phyloP scores from a whole-genome alignment of 495 filamentous ascomycete species.

The Penicillium steckii region DNA sequence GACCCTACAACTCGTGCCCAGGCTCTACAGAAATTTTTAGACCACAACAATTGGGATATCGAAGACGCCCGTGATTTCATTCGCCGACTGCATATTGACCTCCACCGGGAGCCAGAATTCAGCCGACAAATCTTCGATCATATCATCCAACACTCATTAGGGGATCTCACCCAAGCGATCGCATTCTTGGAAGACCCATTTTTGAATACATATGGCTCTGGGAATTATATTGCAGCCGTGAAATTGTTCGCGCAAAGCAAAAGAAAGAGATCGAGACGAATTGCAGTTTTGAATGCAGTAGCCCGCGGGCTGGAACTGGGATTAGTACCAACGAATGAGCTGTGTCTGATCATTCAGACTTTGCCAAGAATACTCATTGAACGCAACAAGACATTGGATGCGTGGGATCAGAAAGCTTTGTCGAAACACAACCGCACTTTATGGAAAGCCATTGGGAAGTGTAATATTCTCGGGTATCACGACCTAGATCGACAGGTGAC shows the following conservation, averaged over 20 bases:
- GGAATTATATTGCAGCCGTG: conserved; percentile 36
- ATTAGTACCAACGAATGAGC: conserved; percentile 32
- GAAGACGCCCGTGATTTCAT: conserved; percentile 29
- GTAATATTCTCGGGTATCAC: conserved; percentile 34
- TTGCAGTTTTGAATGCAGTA: conserved; percentile 28
- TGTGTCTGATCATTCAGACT: conserved; percentile 29
- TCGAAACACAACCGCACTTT: conserved; percentile 26
- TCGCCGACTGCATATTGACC: conserved; percentile 31
- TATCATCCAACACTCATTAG: conserved; percentile 22
- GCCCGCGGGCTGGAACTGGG: conserved; percentile 40
- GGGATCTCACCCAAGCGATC: conserved; percentile 25
- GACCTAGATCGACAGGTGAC: conserved; percentile 30
- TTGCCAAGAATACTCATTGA: conserved; percentile 23
- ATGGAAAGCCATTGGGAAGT: conserved; percentile 42
- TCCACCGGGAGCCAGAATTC: conserved; percentile 38
- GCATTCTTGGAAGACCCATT: conserved; percentile 43
- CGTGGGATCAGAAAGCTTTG: conserved; percentile 16
- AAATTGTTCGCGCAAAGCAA: conserved; percentile 17
- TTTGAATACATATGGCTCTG: conserved; percentile 38
- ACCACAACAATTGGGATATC: conserved; percentile 15
- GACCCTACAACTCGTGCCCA: conserved; percentile 6
- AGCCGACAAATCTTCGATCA: conserved; percentile 42
- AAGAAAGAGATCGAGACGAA: conserved; percentile 11
- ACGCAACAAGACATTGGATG: conserved; percentile 14
- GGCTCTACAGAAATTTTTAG: conserved; percentile 20